These are phyloP conservation scores for Colletotrichum tamarilloi DNA, from an alignment of 2,329 filamentous ascomycete genomes.

Conservation along the genomic window DNA sequence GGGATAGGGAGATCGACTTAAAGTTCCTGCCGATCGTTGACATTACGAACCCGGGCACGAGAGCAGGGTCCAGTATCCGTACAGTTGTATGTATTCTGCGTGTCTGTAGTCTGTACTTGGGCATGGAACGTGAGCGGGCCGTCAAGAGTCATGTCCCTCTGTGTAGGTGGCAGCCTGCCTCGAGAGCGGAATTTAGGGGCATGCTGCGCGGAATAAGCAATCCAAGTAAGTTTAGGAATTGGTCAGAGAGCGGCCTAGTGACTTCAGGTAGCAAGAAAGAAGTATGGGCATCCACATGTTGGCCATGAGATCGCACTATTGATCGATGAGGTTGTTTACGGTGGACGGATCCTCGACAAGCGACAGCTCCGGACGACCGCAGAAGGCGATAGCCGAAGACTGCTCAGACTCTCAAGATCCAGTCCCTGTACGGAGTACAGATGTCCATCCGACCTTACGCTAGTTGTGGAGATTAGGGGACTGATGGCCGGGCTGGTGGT, in stretches of 20 bases:
- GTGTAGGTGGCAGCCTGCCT: neutral
- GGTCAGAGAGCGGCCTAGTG: neutral
- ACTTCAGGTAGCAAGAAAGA: no score
- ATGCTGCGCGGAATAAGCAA: neutral
- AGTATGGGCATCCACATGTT: neutral
- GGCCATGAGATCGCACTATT: conserved; percentile 7
- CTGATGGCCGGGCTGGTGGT: neutral
- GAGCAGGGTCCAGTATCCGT: neutral
- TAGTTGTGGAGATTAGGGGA: neutral
- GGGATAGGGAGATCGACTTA: conserved; percentile 2
- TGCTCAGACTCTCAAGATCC: neutral
- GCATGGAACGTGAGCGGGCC: neutral
- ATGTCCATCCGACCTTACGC: neutral
- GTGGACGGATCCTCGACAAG: neutral
- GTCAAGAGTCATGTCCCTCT: neutral
- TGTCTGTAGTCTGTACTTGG: neutral
- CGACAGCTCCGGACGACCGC: neutral
- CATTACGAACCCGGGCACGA: neutral
- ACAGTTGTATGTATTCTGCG: neutral
- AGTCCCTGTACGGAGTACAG: neutral
- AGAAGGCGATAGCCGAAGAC: neutral
- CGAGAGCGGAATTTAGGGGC: neutral
- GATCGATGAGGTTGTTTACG: neutral
- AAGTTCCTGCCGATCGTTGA: conserved; percentile 15
- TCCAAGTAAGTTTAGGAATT: neutral